phyloP scores from a whole-genome alignment of 106 monocot species.

The Iris macrosiphon region DNA sequence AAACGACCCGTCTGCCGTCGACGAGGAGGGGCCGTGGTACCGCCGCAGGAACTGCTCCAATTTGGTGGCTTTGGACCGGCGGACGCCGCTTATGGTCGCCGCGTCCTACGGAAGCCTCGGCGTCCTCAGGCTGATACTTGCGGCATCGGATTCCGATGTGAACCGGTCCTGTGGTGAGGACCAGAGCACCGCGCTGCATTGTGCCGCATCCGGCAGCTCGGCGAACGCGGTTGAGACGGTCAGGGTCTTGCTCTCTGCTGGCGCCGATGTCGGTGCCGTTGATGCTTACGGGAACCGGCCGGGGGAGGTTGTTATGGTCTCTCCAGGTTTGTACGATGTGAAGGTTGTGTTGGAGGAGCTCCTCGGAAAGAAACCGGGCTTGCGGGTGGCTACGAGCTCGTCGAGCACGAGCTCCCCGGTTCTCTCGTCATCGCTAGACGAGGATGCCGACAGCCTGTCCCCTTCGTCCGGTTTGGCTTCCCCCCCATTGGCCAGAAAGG shows the following conservation, averaged over 20 bases:
- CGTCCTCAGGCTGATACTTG: conserved; percentile 33
- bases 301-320: conserved; percentile 23
- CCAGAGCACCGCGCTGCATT: conserved; percentile 53
- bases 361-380: conserved; percentile 1
- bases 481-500: conserved; percentile 5
- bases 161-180: conserved; percentile 40
- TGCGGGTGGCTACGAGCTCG: not conserved
- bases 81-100: conserved; percentile 68
- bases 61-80: conserved; percentile 37
- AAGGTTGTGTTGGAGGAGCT: conserved; percentile 21
- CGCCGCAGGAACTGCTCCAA: conserved; percentile 30
- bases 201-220: conserved; percentile 60
- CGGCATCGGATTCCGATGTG: conserved; percentile 16
- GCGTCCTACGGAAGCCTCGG: conserved; percentile 61
- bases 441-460: conserved; percentile 8
- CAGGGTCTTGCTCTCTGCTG: conserved; percentile 33
- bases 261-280: conserved; percentile 18
- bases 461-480: conserved; percentile 19
- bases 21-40: conserved; percentile 52
- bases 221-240: conserved; percentile 28
- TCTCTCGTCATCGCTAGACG: not conserved
- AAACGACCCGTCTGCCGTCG: conserved; percentile 15
- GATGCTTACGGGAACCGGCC: conserved; percentile 25
- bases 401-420: conserved; percentile 6
- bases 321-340: not conserved